A percentile compares a stretch with the other conserved stretches of the same genome.
Evolutionary conservation across 139 green algal species (phyloP).

Genomic region (Spirogloea muscicola): DNA sequence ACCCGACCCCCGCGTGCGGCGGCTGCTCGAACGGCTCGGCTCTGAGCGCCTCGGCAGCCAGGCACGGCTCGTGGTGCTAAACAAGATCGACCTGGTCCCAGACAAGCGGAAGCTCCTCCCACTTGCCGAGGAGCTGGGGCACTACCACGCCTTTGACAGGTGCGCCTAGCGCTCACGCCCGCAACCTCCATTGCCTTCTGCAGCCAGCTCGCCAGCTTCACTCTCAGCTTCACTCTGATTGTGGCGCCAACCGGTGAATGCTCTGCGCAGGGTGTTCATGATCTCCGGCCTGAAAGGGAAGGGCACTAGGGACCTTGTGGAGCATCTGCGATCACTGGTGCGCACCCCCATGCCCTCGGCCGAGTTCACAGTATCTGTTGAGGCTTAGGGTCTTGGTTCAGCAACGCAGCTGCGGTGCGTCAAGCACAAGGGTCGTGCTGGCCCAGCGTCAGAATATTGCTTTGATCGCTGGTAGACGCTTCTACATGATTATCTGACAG

Average conservation of each 20-base stretch:
- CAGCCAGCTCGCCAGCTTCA: no score
- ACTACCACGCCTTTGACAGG: slow-evolving; percentile 23
- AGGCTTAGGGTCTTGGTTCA: no score
- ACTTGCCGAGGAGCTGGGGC: slow-evolving; percentile 2
- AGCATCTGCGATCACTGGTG: slow-evolving; percentile 9
- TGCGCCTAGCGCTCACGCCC: no score
- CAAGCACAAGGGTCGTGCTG: no score
- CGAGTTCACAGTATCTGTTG: no score
- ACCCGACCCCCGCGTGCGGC: slow-evolving; percentile 22
- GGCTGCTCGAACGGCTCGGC: slow-evolving; percentile 8
- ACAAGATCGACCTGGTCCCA: slow-evolving; percentile 41
- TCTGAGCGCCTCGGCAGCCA: slow-evolving; percentile 4
- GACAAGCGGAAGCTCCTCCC: slow-evolving; percentile 30
- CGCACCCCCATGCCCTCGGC: neutral
- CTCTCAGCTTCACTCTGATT: no score
- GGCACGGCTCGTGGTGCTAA: slow-evolving; percentile 20
- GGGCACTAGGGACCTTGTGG: slow-evolving; percentile 16
- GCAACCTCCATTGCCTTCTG: no score
- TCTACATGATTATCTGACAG: neutral
- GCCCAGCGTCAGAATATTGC: neutral
- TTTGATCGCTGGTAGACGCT: neutral
- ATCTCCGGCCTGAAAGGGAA: slow-evolving; percentile 18
- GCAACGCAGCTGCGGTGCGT: no score
- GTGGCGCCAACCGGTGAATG: no score
- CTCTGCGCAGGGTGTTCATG: slow-evolving; percentile 40